Base-by-base conservation (phyloP, 1,139 yeast species). In the Magnusiomyces starmeri region DNA sequence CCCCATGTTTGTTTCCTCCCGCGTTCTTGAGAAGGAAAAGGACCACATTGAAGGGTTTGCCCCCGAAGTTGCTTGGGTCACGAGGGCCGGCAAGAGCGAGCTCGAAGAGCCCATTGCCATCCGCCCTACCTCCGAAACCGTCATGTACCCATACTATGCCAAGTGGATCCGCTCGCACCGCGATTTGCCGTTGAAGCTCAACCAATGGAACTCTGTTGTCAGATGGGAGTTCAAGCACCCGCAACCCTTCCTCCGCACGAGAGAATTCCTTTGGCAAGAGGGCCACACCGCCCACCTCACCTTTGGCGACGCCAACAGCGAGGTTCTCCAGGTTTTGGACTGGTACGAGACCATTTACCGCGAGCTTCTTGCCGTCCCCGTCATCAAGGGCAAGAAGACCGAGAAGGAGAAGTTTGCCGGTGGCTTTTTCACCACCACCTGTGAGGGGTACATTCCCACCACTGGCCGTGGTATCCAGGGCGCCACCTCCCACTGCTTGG, bases 151-250 rank as follows among this genome's bases (percentile, higher is more conserved):
- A 58, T 94, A 94, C 81, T 94, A 90, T 68, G 88, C 97, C 64
- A 94, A 94, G 72, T 94, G 99, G 99, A 85, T 94, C 65, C 85
- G 96, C 71, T 90, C 97, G 32, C 95, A 94, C 75, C 86, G 98
- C 71, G 99, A 94, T 70, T 79, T 94, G 69, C 99, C 99, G 56
- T 77, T 94, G 72, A 87, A 85, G 66, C 79, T 92, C 68, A 92
- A 94, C 75, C 99, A 94, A 74, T 94, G 99, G 99, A 94, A 94
- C 75, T 90, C 97, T 22, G 97, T 94, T 51, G 98, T 94, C 50
- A 84, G 99, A 78, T 94, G 98, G 99, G 99, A 94, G 74, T 94
- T 94, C 76, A 94, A 94, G 76, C 97, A 94, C 70, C 99, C 99
- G 54, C 99, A 94, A 74, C 99, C 99, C 53, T 94, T 94, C 73